phyloP scores from a whole-genome alignment of 768 basidiomycete genomes.

The Leccinum sublutescens region DNA sequence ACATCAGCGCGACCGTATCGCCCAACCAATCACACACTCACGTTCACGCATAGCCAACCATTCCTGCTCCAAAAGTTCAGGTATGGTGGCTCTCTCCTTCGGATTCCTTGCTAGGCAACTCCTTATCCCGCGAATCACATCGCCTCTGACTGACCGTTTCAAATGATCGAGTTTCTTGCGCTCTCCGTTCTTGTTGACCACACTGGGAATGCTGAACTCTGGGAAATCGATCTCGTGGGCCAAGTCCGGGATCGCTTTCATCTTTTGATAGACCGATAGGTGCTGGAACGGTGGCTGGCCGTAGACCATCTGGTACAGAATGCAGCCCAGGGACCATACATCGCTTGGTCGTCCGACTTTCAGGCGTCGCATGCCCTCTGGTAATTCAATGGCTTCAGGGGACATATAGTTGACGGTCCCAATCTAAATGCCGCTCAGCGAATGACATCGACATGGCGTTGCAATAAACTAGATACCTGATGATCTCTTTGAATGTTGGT shows the following conservation, averaged over 20 bases:
- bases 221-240: constrained; percentile 81
- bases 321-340: constrained; percentile 97
- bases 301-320: constrained; percentile 98
- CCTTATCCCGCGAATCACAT: constrained; percentile 81
- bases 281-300: constrained; percentile 91
- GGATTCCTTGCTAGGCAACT: constrained; percentile 76
- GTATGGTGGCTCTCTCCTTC: constrained; percentile 85
- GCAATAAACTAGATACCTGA: constrained; percentile 52
- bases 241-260: constrained; percentile 88
- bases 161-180: constrained; percentile 63
- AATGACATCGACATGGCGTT: not conserved
- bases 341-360: constrained; percentile 96
- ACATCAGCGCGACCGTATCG: not conserved
- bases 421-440: constrained; percentile 49
- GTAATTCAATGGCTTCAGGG: constrained; percentile 91
- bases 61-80: constrained; percentile 76
- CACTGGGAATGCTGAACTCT: constrained; percentile 52
- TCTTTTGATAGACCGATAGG: constrained; percentile 81
- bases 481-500: constrained; percentile 97
- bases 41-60: constrained; percentile 64
- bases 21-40: constrained; percentile 11
- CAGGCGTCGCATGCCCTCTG: constrained; percentile 81
- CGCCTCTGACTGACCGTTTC: constrained; percentile 63
- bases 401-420: constrained; percentile 99
- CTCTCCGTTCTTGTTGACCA: constrained; percentile 34